Base-by-base conservation (phyloP, 1,139 yeast genomes). In the Hyphopichia pseudoburtonii region DNA sequence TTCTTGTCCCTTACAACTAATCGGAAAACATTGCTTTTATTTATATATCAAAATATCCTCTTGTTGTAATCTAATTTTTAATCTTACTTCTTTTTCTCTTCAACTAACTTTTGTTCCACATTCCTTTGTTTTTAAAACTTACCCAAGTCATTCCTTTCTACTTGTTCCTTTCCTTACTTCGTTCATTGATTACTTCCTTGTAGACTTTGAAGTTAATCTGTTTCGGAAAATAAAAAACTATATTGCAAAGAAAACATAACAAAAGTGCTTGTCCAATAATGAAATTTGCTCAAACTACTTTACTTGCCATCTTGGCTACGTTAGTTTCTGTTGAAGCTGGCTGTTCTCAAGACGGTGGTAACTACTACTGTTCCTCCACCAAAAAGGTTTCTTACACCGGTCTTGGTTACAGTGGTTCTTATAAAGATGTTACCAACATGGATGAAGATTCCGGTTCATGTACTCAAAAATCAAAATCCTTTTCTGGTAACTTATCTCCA, bases 321-420 rank as follows among this genome's bases (percentile, higher is more conserved):
- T 17, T 40, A 11, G 22, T 36, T 32, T 21, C 33, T 4, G 40
- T 32, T 11, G 35, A 42, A 27, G 40, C 65, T 18, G 70, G 56
- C 32, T 78, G 81, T 46, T 52, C 69, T 30, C 60, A 64, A 45
- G 67, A 66, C 35, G 71, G 64, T 43, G 96, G 96, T 47, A 88
- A 87, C 75, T 86, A 83, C 72, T 89, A 84, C 76, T 88, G 97
- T 67, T 64, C 76, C 46, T 61, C 78, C 46, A 86, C 88, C 42
- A 54, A 66, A 44, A 88, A 86, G 48, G 76, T 90, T 47, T 67
- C 73, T 43, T 92, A 86, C 71, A 52, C 71, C 39, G 79, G 80
- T 46, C 76, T 84, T 33, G 94, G 94, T 3, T 85, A 70, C 53
- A 64, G 76, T 9, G 94, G 94, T 33, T 60, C 74, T 34, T 86